A percentile compares a stretch with the other conserved stretches of the same genome.
phyloP scores from a whole-genome alignment of 2,329 filamentous ascomycete species.

The Colletotrichum sp. region DNA sequence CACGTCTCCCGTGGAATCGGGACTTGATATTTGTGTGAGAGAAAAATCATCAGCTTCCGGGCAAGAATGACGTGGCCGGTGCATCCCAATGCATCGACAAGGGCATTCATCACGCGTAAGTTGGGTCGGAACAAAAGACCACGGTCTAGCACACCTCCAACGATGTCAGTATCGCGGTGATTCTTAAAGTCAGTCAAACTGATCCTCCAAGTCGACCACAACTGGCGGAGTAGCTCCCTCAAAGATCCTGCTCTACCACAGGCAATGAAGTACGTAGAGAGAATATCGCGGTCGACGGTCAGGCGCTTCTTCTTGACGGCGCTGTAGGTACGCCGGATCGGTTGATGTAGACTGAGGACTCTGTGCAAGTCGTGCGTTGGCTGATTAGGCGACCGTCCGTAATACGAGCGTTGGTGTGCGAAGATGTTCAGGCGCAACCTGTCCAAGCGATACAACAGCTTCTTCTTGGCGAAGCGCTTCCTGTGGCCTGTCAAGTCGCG shows the following conservation, averaged over 20 bases:
- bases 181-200: conserved; percentile 1
- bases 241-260: conserved; percentile 8
- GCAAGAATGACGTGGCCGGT: conserved; percentile 68
- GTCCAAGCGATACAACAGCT: background rate
- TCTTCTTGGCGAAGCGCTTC: background rate
- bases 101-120: conserved; percentile 61
- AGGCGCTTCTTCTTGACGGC: background rate
- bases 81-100: conserved; percentile 73
- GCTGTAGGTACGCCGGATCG: conserved; percentile 16
- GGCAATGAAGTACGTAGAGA: conserved; percentile 16
- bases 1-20: conserved; percentile 64
- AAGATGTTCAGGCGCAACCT: conserved; percentile 1
- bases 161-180: conserved; percentile 27
- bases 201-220: conserved; percentile 6
- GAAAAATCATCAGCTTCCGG: conserved; percentile 63
- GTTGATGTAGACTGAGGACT: background rate
- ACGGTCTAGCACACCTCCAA: conserved; percentile 38
- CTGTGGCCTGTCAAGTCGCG: conserved; percentile 39
- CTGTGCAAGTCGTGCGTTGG: conserved; percentile 14
- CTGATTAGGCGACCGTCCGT: conserved; percentile 4
- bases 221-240: background rate
- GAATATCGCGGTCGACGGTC: conserved; percentile 1
- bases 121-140: conserved; percentile 65
- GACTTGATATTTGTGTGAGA: conserved; percentile 66
- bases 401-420: background rate